A percentile compares a stretch with the other conserved stretches of the same genome.
Evolutionary conservation across 2,329 filamentous ascomycete species (phyloP).

Genomic region (Trichoderma atroviride): DNA sequence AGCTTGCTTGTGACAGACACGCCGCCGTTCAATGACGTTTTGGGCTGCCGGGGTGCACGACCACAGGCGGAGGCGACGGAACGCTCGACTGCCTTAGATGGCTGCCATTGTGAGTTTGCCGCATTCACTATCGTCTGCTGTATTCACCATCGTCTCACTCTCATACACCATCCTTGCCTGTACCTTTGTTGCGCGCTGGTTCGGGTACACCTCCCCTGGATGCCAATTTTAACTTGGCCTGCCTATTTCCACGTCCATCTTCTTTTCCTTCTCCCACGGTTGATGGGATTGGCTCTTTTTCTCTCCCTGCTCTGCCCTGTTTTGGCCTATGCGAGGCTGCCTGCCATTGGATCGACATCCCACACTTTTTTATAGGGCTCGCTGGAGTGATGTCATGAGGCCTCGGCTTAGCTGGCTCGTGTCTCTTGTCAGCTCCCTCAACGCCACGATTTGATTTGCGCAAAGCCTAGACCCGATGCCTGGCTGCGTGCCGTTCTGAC

Average conservation of each 20-base stretch:
- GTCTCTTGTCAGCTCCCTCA: constrained; percentile 11
- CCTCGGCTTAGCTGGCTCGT: constrained; percentile 9
- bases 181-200: not conserved
- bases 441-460: constrained; percentile 22
- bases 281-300: not conserved
- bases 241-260: not conserved
- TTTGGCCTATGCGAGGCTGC: not conserved
- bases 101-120: constrained; percentile 41
- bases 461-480: constrained; percentile 13
- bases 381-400: constrained; percentile 21
- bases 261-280: not conserved
- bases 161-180: not conserved
- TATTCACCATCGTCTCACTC: too few species aligned
- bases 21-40: constrained; percentile 36
- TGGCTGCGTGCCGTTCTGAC: not conserved
- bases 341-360: constrained; percentile 13
- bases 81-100: constrained; percentile 36
- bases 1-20: not conserved
- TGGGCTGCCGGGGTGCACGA: constrained; percentile 30
- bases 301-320: not conserved
- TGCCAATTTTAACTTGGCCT: not conserved
- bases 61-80: constrained; percentile 32
- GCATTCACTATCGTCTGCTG: not conserved
- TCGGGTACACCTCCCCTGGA: not conserved
- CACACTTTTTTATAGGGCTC: constrained; percentile 15